phyloP scores from a whole-genome alignment of 352 stramenopile species.

The Sclerospora graminicola region DNA sequence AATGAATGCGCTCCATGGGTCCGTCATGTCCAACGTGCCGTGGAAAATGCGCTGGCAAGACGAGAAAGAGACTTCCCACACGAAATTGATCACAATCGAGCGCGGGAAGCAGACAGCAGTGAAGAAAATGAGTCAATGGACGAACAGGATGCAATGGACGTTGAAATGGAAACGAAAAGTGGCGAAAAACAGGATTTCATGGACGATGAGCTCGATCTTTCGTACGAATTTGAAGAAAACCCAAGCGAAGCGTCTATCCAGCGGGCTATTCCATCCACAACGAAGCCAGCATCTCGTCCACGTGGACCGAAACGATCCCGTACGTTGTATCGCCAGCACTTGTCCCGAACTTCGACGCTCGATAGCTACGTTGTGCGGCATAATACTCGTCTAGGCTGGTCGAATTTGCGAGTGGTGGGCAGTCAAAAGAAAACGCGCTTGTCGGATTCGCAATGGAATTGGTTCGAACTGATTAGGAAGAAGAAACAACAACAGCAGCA shows the following conservation, averaged over 20 bases:
- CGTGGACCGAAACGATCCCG: not conserved
- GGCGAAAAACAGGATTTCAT: too few species aligned
- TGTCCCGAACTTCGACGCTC: constrained; percentile 15
- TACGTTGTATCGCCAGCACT: not conserved
- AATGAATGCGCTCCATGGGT: constrained; percentile 47
- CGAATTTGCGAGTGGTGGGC: constrained; percentile 30
- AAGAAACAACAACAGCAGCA: too few species aligned
- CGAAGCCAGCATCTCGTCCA: too few species aligned
- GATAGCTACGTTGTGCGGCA: constrained; percentile 22
- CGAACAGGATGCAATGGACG: not conserved
- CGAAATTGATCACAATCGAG: constrained; percentile 1
- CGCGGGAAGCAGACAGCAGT: constrained; percentile 16
- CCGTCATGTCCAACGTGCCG: constrained; percentile 14
- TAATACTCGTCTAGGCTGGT: constrained; percentile 3
- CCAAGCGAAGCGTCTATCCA: not conserved
- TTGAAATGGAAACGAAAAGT: not conserved
- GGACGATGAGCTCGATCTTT: too few species aligned
- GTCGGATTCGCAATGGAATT: constrained; percentile 40
- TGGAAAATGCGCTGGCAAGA: constrained; percentile 24
- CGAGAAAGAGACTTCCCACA: constrained; percentile 17
- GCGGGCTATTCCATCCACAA: not conserved
- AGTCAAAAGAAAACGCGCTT: constrained; percentile 20
- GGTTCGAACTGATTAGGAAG: constrained; percentile 28
- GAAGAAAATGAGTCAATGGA: constrained; percentile 8
- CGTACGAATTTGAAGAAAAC: too few species aligned